phyloP scores from a whole-genome alignment of 495 filamentous ascomycete genomes.

The Amorphotheca resinae region DNA sequence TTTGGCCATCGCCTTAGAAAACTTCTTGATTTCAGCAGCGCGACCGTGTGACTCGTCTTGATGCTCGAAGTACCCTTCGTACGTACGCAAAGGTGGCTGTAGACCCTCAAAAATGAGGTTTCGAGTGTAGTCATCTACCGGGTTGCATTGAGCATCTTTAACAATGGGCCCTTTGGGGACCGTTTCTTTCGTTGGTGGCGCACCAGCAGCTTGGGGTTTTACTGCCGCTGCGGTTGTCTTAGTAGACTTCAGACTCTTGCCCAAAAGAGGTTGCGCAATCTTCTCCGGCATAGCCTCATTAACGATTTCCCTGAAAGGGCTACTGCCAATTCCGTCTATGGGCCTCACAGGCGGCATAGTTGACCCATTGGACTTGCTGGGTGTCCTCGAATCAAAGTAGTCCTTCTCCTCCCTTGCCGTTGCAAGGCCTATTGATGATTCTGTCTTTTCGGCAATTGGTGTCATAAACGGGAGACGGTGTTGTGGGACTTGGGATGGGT shows the following conservation, averaged over 20 bases:
- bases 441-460: slow-evolving; percentile 89
- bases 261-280: slow-evolving; percentile 35
- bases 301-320: slow-evolving; percentile 52
- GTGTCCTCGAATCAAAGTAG: slow-evolving; percentile 60
- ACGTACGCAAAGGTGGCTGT: slow-evolving; percentile 56
- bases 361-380: slow-evolving; percentile 43
- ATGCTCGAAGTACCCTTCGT: slow-evolving; percentile 68
- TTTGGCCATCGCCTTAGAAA: slow-evolving; percentile 54
- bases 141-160: slow-evolving; percentile 75
- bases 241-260: slow-evolving; percentile 23
- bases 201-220: slow-evolving; percentile 12
- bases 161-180: slow-evolving; percentile 52
- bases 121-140: slow-evolving; percentile 62
- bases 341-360: slow-evolving; percentile 17
- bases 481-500: slow-evolving; percentile 63
- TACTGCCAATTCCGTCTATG: slow-evolving; percentile 44
- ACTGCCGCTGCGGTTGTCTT: slow-evolving; percentile 15
- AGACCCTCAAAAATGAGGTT: slow-evolving; percentile 58
- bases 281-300: slow-evolving; percentile 30
- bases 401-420: slow-evolving; percentile 42
- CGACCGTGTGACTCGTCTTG: slow-evolving; percentile 42
- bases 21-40: slow-evolving; percentile 65
- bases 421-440: slow-evolving; percentile 58
- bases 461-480: slow-evolving; percentile 96
- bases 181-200: slow-evolving; percentile 11